Percentiles rank a stretch among this genome's conserved stretches.
phyloP scores from a whole-genome alignment of 2,329 filamentous ascomycete species.

The Trichoderma arundinaceum region DNA sequence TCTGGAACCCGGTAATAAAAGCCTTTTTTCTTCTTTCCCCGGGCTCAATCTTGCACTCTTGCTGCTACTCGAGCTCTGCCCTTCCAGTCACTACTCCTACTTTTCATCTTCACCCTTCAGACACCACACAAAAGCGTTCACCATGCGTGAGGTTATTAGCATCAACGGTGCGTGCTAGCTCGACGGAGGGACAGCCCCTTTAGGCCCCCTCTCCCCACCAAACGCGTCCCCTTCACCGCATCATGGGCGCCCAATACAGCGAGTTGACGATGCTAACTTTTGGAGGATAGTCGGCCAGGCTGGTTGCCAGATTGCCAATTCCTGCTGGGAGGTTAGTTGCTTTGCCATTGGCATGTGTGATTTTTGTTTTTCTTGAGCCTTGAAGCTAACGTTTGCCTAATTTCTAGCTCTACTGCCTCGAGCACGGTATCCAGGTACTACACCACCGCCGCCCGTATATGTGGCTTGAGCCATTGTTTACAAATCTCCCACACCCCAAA shows the following conservation, averaged over 20 bases:
- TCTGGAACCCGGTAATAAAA: conserved; percentile 32
- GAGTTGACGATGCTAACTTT: conserved; percentile 55
- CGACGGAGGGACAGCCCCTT: conserved; percentile 34
- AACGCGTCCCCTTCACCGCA: conserved; percentile 50
- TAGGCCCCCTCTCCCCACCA: conserved; percentile 41
- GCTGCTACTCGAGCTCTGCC: conserved; percentile 38
- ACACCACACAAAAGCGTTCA: conserved; percentile 50
- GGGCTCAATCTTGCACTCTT: conserved; percentile 37
- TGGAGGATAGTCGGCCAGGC: conserved; percentile 88
- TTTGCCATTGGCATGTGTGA: neutral
- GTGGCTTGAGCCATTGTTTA: conserved; percentile 27
- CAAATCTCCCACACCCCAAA: conserved; percentile 18
- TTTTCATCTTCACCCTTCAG: conserved; percentile 30
- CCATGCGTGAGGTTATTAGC: conserved; percentile 99
- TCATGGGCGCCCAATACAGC: conserved; percentile 34
- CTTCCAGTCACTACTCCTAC: conserved; percentile 41
- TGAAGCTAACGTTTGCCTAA: conserved; percentile 40
- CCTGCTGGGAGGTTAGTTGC: conserved; percentile 96
- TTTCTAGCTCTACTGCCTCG: conserved; percentile 94
- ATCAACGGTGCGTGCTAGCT: conserved; percentile 80
- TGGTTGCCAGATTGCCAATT: conserved; percentile 99
- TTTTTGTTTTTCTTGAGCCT: conserved; percentile 2
- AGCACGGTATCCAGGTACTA: conserved; percentile 96
- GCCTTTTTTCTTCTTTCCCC: conserved; percentile 39
- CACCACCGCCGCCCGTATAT: conserved; percentile 33